phyloP scores from a whole-genome alignment of 345 rosid genomes.

The Populus pruinosa region DNA sequence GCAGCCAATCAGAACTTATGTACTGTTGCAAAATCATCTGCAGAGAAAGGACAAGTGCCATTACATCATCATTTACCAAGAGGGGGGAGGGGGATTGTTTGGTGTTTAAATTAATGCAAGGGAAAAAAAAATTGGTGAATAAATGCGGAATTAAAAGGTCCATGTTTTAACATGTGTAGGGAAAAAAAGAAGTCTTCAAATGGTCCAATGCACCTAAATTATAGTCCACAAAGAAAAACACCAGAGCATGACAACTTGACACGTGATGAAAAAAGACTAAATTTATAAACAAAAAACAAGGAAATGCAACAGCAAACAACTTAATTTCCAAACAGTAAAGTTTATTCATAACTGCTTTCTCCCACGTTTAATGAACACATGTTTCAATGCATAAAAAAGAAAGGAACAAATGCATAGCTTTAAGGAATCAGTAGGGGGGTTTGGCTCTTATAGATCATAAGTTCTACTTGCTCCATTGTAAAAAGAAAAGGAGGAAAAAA shows the following conservation, averaged over 20 bases:
- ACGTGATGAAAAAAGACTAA: not conserved
- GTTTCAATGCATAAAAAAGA: not conserved
- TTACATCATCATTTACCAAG: constrained; percentile 1
- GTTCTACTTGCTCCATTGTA: not conserved
- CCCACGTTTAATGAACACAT: not conserved
- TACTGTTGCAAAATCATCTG: constrained; percentile 77
- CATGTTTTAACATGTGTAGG: not conserved
- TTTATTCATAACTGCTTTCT: not conserved
- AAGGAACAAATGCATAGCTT: not conserved
- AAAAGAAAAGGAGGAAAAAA: not conserved
- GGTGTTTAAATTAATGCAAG: not conserved
- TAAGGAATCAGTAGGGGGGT: not conserved
- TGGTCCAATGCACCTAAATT: not conserved
- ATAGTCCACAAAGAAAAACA: not conserved
- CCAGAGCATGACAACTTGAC: not conserved
- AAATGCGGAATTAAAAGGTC: not conserved
- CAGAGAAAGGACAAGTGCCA: constrained; percentile 17
- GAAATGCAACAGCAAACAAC: not conserved
- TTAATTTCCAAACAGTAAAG: not conserved
- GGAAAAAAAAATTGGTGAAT: not conserved
- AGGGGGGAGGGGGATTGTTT: not conserved
- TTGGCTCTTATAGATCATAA: not conserved
- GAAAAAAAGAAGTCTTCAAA: not conserved
- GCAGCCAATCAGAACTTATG: constrained; percentile 66
- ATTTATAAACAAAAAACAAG: not conserved